Evolutionary conservation across 2,329 filamentous ascomycete genomes (phyloP).

Genomic region (Fonsecaea pugnacius): DNA sequence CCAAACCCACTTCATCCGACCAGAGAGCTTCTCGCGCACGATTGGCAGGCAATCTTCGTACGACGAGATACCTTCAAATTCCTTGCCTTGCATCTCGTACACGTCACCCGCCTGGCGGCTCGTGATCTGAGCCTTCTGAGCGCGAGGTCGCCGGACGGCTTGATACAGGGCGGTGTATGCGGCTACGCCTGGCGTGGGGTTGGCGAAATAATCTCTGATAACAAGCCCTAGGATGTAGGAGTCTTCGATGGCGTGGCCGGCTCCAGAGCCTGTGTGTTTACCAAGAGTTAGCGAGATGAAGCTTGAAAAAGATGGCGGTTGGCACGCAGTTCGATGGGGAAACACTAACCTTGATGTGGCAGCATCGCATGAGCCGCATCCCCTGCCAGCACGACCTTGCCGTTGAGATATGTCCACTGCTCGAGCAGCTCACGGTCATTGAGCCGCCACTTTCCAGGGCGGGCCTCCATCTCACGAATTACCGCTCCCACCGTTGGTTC

Average conservation of each 20-base stretch:
- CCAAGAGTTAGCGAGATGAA: neutral
- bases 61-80: slow-evolving; percentile 40
- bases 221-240: slow-evolving; percentile 42
- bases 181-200: slow-evolving; percentile 38
- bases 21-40: slow-evolving; percentile 38
- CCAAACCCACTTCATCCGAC: slow-evolving; percentile 44
- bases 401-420: slow-evolving; percentile 30
- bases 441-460: slow-evolving; percentile 28
- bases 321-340: neutral
- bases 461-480: slow-evolving; percentile 23
- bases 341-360: slow-evolving; percentile 38
- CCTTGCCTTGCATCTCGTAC: slow-evolving; percentile 45
- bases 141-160: slow-evolving; percentile 24
- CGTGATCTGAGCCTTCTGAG: slow-evolving; percentile 23
- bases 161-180: slow-evolving; percentile 29
- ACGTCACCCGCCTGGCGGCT: slow-evolving; percentile 33
- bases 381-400: slow-evolving; percentile 38
- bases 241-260: slow-evolving; percentile 69
- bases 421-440: slow-evolving; percentile 28
- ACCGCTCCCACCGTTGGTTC: slow-evolving; percentile 24
- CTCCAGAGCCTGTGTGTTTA: slow-evolving; percentile 63
- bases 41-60: slow-evolving; percentile 46
- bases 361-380: slow-evolving; percentile 44
- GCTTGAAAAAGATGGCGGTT: neutral
- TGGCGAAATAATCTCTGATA: slow-evolving; percentile 23